Base-by-base conservation (phyloP, 306 rosid genomes). In the Purshia tridentata region DNA sequence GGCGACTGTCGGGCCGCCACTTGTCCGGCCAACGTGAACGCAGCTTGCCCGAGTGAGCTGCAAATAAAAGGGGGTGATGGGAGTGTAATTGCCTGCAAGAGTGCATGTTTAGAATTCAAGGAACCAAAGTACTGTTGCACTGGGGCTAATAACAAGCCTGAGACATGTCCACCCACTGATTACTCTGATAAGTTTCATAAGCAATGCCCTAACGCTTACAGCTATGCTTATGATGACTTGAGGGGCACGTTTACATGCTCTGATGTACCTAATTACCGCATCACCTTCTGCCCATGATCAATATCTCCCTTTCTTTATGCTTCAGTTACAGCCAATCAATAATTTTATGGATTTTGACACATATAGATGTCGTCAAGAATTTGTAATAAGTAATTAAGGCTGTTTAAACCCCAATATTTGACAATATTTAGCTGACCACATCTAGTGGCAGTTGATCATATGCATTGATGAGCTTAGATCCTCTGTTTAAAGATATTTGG, bases 1-100 rank as follows among this genome's bases (percentile, higher is more conserved):
- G 73, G 80, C 0, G 57, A 22, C 0, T 80, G 81, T 50, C 0
- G 16, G 6, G 47, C 59, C 18, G 14, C 81, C 4, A 18, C 56
- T 1, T 79, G 81, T 15, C 67, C 65, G 0, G 64, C 19, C 0
- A 18, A 79, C 9, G 70, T 83, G 10, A 79, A 75, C 16, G 0
- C 39, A 0, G 41, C 2, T 12, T 83, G 86, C n/a, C 84, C 77
- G 0, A 2, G 12, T 0, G 72, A 41, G 4, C 60, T 79, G 9
- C 64, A 41, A 11, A 6, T 67, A 22, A 62, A 8, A 42, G 80
- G 78, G 0, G 9, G 69, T 0, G 74, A 56, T n/a, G 81, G 81
- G 0, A 68, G 4, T 2, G 86, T 83, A 1, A 55, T 83, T 0
- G 86, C 52, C 5, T 76, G 86, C 73, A 79, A 75, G 66, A 83